Evolutionary conservation across 2,329 filamentous ascomycete genomes (phyloP), one percentile per base, ranked within the genome.

Genomic region (Colletotrichum paranaense): DNA sequence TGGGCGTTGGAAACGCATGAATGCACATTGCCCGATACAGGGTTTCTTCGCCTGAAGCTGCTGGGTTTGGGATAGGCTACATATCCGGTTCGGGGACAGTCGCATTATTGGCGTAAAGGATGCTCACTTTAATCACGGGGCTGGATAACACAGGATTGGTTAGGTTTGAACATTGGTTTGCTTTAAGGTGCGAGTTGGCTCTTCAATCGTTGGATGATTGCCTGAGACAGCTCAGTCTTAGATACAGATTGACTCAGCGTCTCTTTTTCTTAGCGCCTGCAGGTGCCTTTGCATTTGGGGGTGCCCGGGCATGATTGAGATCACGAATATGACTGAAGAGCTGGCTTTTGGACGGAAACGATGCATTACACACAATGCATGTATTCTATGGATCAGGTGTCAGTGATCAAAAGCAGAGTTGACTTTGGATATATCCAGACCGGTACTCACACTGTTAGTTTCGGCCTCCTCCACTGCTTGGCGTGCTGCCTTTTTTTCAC

Each of bases 261-360:
- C 82, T 84, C 73, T 82, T 82, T 72, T 83, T 86, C 75, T 82
- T 85, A 42, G 77, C 75, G 3, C 78, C 46, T 72, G 4, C 53
- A 42, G 26, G 30, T 22, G 28, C 35, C 35, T 62, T 72, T 59
- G 38, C 67, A 71, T 75, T 79, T 82, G 56, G 67, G 59, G 90
- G 89, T 6, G 92, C 14, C 38, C 38, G 16, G 38, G 38, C 93
- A 83, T 97, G 94, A 11, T 84, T 84, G 22, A 89, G 82, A 11
- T 91, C 88, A 74, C 90, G 89, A 71, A 97, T 87, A 81, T 97
- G 95, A 65, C 89, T 85, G 80, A 96, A 96, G 22, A 97, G 82
- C 76, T 91, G 91, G 6, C 90, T 93, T 76, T 91, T 92, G 1
- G 92, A 94, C 0, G 89, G 75, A 68, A 89, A 90, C 1, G 72